phyloP scores from a whole-genome alignment of 805 yeast genomes.

The Candida xyloterini region DNA sequence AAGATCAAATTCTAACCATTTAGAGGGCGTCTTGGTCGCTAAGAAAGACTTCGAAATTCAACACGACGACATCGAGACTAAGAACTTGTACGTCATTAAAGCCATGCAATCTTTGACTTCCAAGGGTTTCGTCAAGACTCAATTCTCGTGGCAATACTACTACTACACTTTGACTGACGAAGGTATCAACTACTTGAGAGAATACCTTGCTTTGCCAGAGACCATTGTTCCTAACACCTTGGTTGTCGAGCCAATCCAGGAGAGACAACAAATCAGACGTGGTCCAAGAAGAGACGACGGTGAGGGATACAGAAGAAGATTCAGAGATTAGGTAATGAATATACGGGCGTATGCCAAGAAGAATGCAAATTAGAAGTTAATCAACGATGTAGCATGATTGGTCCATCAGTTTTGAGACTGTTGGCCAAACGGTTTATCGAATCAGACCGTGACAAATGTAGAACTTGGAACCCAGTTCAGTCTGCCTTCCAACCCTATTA shows the following conservation, averaged over 20 bases:
- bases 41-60: constrained; percentile 97
- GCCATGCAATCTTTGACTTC: constrained; percentile 99
- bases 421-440: too few species aligned
- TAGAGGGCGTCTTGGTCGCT: constrained; percentile 99
- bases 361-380: constrained; percentile 5
- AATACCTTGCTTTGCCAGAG: constrained; percentile 97
- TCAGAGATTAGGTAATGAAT: constrained; percentile 33
- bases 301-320: constrained; percentile 62
- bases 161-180: constrained; percentile 99
- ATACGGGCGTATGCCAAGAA: constrained; percentile 9
- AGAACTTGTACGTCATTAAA: constrained; percentile 96
- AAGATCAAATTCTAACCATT: constrained; percentile 13
- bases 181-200: constrained; percentile 98
- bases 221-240: constrained; percentile 98
- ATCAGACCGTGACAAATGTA: too few species aligned
- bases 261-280: constrained; percentile 49
- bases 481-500: neutral
- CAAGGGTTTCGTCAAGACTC: constrained; percentile 98
- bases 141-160: constrained; percentile 99
- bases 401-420: too few species aligned
- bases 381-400: too few species aligned
- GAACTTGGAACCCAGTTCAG: neutral
- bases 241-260: constrained; percentile 91
- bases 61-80: constrained; percentile 98
- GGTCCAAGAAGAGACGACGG: constrained; percentile 52